phyloP scores from a whole-genome alignment of 2,329 filamentous ascomycete genomes.

The Fonsecaea multimorphosa region DNA sequence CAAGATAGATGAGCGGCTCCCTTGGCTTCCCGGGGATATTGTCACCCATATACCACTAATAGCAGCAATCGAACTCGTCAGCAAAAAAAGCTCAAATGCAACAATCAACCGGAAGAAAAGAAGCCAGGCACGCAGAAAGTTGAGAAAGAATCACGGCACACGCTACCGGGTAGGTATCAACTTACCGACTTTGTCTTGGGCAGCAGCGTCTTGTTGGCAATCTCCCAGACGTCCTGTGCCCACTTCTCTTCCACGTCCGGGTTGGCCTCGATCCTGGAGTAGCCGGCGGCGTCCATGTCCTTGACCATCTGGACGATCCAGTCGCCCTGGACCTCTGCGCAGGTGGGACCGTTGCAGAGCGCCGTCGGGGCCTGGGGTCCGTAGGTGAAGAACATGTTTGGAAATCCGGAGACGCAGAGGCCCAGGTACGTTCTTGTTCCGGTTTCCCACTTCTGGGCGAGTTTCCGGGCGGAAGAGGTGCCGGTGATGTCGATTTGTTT shows the following conservation, averaged over 20 bases:
- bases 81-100: background rate
- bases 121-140: background rate
- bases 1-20: slow-evolving; percentile 58
- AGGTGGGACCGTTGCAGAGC: slow-evolving; percentile 62
- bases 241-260: slow-evolving; percentile 56
- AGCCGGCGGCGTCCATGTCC: slow-evolving; percentile 56
- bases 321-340: slow-evolving; percentile 62
- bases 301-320: slow-evolving; percentile 59
- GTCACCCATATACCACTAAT: slow-evolving; percentile 53
- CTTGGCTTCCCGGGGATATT: slow-evolving; percentile 61
- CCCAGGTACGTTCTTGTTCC: slow-evolving; percentile 51
- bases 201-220: slow-evolving; percentile 54
- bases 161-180: no score
- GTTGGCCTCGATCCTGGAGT: slow-evolving; percentile 61
- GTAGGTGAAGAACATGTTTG: slow-evolving; percentile 59
- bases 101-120: no score
- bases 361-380: slow-evolving; percentile 63
- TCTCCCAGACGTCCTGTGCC: slow-evolving; percentile 55
- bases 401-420: slow-evolving; percentile 49
- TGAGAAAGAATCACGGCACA: no score
- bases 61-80: no score
- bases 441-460: slow-evolving; percentile 41
- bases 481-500: slow-evolving; percentile 48
- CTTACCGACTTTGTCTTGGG: slow-evolving; percentile 48
- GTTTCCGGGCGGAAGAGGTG: slow-evolving; percentile 41